Percentiles rank a stretch among this genome's conserved stretches.
Conservation (phyloP, 2,329 filamentous ascomycete species). For the Xenosphaeropsis pyriputrescens region DNA sequence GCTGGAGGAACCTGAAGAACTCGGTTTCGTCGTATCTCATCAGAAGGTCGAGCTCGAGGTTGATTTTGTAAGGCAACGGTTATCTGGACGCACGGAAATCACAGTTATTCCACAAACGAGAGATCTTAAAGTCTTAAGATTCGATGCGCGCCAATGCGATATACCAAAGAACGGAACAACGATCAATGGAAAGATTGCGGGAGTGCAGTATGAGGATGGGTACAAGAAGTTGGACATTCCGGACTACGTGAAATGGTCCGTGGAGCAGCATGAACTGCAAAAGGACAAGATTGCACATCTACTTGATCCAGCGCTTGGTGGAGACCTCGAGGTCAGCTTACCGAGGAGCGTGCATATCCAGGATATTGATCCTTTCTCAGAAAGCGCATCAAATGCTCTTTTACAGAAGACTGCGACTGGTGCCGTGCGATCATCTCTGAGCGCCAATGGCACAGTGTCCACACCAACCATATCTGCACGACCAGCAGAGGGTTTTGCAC, state of each 20-base stretch:
- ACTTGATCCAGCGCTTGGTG: constrained; percentile 23
- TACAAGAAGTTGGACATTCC: constrained; percentile 52
- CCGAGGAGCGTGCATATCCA: constrained; percentile 47
- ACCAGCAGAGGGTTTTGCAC: constrained; percentile 30
- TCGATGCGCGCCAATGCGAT: constrained; percentile 48
- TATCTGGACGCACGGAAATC: constrained; percentile 72
- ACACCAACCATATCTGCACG: constrained; percentile 16
- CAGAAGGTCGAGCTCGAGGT: constrained; percentile 85
- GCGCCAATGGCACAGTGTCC: constrained; percentile 19
- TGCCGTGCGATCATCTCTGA: constrained; percentile 10
- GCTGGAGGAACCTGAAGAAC: constrained; percentile 1
- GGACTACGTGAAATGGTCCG: constrained; percentile 41
- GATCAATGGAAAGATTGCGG: constrained; percentile 24
- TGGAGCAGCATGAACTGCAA: constrained; percentile 63
- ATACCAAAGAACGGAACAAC: constrained; percentile 39
- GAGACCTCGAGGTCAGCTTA: constrained; percentile 41
- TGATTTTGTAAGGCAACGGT: constrained; percentile 60
- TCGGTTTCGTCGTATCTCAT: constrained; percentile 45
- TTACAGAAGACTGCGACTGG: constrained; percentile 21
- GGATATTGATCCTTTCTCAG: constrained; percentile 37
- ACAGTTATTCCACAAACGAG: constrained; percentile 45
- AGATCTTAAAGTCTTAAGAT: constrained; percentile 39
- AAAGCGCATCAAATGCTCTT: constrained; percentile 29
- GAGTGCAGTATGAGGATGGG: constrained; percentile 35
- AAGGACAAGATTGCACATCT: constrained; percentile 43